Conservation (phyloP, 1,139 yeast species). For the Taiozyma sp. region DNA sequence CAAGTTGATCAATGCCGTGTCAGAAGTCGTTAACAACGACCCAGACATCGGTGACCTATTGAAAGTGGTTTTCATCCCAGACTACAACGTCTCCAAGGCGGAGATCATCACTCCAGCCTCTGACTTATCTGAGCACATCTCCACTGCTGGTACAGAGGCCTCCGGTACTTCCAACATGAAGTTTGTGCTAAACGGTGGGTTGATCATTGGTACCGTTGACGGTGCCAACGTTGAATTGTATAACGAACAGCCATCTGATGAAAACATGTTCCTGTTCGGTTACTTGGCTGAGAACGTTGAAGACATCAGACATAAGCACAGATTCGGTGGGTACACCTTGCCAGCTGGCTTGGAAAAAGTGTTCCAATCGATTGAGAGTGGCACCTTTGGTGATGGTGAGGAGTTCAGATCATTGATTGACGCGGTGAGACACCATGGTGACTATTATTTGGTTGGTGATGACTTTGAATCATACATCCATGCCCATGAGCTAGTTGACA, state of each 20-base stretch:
- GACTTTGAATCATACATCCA: constrained; percentile 85
- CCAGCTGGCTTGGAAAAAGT: constrained; percentile 58
- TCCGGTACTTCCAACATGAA: constrained; percentile 97
- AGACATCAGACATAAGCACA: constrained; percentile 72
- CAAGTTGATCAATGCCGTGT: constrained; percentile 77
- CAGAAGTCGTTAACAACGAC: constrained; percentile 76
- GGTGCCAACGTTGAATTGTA: constrained; percentile 91
- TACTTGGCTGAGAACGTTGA: constrained; percentile 87
- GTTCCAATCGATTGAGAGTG: constrained; percentile 61
- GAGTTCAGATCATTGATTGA: constrained; percentile 69
- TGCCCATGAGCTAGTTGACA: constrained; percentile 73
- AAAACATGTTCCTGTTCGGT: constrained; percentile 87
- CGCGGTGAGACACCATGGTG: constrained; percentile 68
- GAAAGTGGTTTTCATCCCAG: constrained; percentile 86
- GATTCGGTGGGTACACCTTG: constrained; percentile 41
- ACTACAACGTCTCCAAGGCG: constrained; percentile 90
- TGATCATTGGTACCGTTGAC: constrained; percentile 92
- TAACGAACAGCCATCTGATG: constrained; percentile 90
- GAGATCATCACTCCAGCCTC: constrained; percentile 88
- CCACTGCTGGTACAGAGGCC: constrained; percentile 98
- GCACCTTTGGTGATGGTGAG: constrained; percentile 64
- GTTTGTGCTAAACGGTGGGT: constrained; percentile 89
- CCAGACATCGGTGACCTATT: constrained; percentile 65
- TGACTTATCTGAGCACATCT: constrained; percentile 88
- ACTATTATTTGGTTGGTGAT: constrained; percentile 79